These are phyloP conservation scores for Xylaria bambusicola DNA, from an alignment of 495 filamentous ascomycete genomes.

Conservation along the genomic window DNA sequence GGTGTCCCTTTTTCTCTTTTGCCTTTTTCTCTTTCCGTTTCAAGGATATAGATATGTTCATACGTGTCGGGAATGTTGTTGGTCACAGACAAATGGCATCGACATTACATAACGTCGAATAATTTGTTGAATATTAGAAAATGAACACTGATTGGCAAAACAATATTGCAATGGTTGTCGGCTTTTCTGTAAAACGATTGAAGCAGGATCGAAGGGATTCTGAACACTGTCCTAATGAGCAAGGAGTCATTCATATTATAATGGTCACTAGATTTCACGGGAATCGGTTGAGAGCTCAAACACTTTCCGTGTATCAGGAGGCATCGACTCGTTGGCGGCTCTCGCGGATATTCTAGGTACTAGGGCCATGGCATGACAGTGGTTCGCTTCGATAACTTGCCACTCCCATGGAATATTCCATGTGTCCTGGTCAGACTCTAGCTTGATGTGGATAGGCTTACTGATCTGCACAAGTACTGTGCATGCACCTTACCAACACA, in stretches of 20 bases:
- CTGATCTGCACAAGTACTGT: conserved; percentile 12
- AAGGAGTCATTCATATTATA: not conserved
- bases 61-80: no score
- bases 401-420: conserved; percentile 2
- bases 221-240: not conserved
- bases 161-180: no score
- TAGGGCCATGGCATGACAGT: conserved; percentile 1
- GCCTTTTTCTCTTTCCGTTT: no score
- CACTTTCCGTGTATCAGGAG: not conserved
- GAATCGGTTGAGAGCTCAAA: not conserved
- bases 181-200: not conserved
- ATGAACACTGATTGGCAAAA: no score
- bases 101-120: no score
- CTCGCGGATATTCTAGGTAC: not conserved
- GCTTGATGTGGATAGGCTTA: conserved; percentile 1
- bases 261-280: not conserved
- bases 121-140: no score
- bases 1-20: no score
- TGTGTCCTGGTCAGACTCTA: conserved; percentile 8
- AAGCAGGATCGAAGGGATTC: not conserved
- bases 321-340: not conserved
- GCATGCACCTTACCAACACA: conserved; percentile 4
- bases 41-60: no score
- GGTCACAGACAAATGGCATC: no score
- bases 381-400: conserved; percentile 6